These are phyloP conservation scores for Melampsora americana DNA, from an alignment of 1,284 basidiomycete genomes.

Conservation along the genomic window DNA sequence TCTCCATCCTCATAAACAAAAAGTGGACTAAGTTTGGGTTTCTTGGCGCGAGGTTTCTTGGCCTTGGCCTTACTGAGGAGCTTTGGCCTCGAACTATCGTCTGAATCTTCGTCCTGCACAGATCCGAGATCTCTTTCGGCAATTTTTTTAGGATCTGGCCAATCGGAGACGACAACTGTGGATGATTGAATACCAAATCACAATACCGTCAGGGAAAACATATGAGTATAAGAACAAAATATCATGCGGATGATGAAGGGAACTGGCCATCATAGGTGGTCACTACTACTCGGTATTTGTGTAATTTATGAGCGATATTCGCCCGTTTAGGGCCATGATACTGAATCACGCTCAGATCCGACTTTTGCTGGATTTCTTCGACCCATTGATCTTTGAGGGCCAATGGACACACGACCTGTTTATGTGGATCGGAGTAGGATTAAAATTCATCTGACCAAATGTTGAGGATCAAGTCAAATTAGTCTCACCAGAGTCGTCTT, in stretches of 20 bases:
- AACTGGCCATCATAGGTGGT: slow-evolving; percentile 38
- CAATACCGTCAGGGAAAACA: too few relatives aligned
- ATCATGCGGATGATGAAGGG: not conserved
- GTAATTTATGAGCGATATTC: slow-evolving; percentile 31
- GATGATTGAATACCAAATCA: not conserved
- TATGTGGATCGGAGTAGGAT: slow-evolving; percentile 43
- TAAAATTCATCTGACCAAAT: not conserved
- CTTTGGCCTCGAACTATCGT: slow-evolving; percentile 66
- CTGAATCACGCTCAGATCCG: slow-evolving; percentile 68
- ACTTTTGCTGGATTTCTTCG: slow-evolving; percentile 75
- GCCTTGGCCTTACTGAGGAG: slow-evolving; percentile 62
- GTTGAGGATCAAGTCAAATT: slow-evolving; percentile 3
- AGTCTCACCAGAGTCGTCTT: slow-evolving; percentile 56
- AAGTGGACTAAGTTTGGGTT: slow-evolving; percentile 15
- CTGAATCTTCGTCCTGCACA: slow-evolving; percentile 83
- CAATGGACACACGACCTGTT: slow-evolving; percentile 54
- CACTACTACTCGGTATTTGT: slow-evolving; percentile 41
- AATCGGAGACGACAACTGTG: slow-evolving; percentile 36
- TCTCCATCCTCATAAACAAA: slow-evolving; percentile 20
- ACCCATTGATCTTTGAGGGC: slow-evolving; percentile 90
- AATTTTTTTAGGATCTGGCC: slow-evolving; percentile 14
- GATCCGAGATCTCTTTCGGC: slow-evolving; percentile 55
- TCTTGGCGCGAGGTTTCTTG: slow-evolving; percentile 11
- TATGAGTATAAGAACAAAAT: not conserved
- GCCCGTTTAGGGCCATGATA: slow-evolving; percentile 72